Evolutionary conservation across 371 early-diverging fungal genomes (phyloP), one percentile per base, ranked within the genome.

Genomic region (Dentiscutata heterogama): DNA sequence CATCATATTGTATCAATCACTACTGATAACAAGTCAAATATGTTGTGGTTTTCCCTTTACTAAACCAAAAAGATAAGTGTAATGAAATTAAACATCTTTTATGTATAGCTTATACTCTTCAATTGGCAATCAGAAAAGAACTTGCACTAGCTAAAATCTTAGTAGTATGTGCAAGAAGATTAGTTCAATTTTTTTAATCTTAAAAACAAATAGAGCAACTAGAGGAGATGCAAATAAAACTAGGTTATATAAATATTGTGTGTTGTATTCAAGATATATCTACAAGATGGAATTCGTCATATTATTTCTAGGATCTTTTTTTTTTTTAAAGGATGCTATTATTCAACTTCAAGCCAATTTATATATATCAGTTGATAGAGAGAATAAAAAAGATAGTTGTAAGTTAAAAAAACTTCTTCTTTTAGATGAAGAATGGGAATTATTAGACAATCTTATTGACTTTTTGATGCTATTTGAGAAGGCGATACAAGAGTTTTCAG

Each of bases 331-430:
- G n/a, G n/a, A n/a, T n/a, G n/a, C n/a, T n/a, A n/a, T n/a, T n/a
- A n/a, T n/a, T n/a, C n/a, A n/a, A n/a, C 58, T 73, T 50, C 35
- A 42, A 73, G n/a, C 35, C 13, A 31, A 73, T 73, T 73, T 73
- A 73, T 18, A 0, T 22, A 73, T 11, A 73, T 54, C 29, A 54
- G 27, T 20, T 22, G 29, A 73, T 50, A n/a, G 35, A 2, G 8
- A 56, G 2, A 29, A n/a, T 54, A 73, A 56, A 27, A 72, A 72
- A 53, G 56, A 72, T 72, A 29, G 54, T 13, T 22, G 27, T 54
- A 50, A 29, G 5, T n/a, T 73, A 5, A 73, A 54, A 54, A 73
- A 27, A 54, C 51, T 73, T 54, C 20, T 54, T 5, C 54, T 72
- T 6, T 53, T 31, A 2, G 56, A 72, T 27, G 56, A 72, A 13